Evolutionary conservation across 148 eudicot species (phyloP), one percentile per base, ranked within the genome.

Genomic region (Nepenthes gracilis): DNA sequence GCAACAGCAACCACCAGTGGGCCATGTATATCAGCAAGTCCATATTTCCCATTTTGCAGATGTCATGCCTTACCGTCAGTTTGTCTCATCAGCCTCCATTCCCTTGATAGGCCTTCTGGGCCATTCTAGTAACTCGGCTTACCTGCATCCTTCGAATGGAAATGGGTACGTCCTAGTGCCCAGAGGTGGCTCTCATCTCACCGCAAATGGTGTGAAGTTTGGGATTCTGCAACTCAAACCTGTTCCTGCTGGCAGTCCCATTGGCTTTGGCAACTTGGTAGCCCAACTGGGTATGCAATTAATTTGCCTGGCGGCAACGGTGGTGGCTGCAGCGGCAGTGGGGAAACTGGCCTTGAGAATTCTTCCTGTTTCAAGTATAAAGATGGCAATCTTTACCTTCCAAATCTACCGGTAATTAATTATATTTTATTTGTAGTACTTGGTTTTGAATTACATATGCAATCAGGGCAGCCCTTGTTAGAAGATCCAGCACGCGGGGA

Each of bases 21-120:
- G 91, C 33, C 98, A 93, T 76, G 80, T 93, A 91, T 93, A 88
- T 64, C 88, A 90, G 0, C 96, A 82, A 64, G 75, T 88, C 54
- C 98, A 92, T 57, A 72, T 85, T 58, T 75, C 95, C 7, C 97
- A 76, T 73, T 91, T 53, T 64, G 74, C 88, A 54, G 85, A 87
- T 71, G 70, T 87, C 45, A 83, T 92, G 86, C 98, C 93, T 36
- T 92, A 85, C 60, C 96, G 96, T 47, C 96, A 88, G 68, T 80
- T 65, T 43, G 12, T 93, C 50, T 77, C 98, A 47, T 91, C 91
- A 33, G 68, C 88, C 50, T 88, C 84, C 69, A 95, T 82, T 54
- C 96, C 96, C 13, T 86, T 86, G 52, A 80, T 88, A 88, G 86
- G 80, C 49, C 73, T 88, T 68, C 85, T 86, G 34, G 96, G 96